Base-by-base conservation (phyloP, 78 protist genomes). In the Polysphondylium violaceum region DNA sequence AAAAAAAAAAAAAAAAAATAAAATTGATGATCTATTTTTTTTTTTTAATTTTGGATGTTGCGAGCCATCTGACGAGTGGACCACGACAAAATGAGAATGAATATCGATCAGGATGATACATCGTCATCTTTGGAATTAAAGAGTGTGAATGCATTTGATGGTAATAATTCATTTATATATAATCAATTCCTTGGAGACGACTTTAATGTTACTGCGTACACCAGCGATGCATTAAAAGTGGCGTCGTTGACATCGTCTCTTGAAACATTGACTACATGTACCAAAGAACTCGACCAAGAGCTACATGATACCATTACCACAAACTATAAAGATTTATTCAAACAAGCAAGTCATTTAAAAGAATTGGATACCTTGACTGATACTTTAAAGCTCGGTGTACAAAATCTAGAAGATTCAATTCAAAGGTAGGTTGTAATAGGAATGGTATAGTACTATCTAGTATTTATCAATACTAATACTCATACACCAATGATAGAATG, bases 171-270 rank as follows among this genome's bases (percentile, higher is more conserved):
- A 38, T 16, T 56, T 56, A 58, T 56, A 16, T 83, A 83, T 59
- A 58, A 83, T 53, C 74, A 83, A 43, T 83, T 83, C n/a, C 29
- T 69, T 41, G 65, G 59, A 1, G 79, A 83, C 23, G 50, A 88
- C 23, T 88, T 88, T 23, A 76, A 88, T 27, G 87, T 59, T 35
- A 69, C 41, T 35, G 12, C 60, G 1, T 88, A 88, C 11, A 88
- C 94, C 0, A 88, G 94, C 21, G 63, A 88, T 74, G 94, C 78
- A 4, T 47, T 88, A 56, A 88, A 88, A 40, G 59, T 78, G 14
- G 67, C 89, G 8, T 74, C 94, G 0, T 72, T 88, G 5, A 36
- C 76, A 27, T 58, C 75, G 3, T 78, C 94, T 2, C 44, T 88
- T 6, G 74, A 74, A 40, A 88, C 71, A 38, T 40, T 88, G 2